Evolutionary conservation across 768 basidiomycete genomes (phyloP), one percentile per base, ranked within the genome.

Genomic region (Russula brevipes): DNA sequence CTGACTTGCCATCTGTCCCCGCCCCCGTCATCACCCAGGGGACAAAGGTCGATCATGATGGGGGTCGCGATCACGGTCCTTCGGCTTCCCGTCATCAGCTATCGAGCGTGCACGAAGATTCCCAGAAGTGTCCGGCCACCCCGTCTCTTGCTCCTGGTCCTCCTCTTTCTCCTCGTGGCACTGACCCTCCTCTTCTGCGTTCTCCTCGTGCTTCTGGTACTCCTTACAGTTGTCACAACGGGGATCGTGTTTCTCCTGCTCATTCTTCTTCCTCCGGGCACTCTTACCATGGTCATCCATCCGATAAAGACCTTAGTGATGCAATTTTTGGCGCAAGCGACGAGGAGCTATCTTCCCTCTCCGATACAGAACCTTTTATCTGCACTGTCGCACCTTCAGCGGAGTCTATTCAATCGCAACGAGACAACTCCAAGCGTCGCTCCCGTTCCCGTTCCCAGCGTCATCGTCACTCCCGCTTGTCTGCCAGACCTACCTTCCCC

Each of bases 301-400:
- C 53, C 57, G 49, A 59, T 60, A 61, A 68, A 16, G 61, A 63
- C 24, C 45, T 59, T 16, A 55, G 57, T 33, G 64, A 59, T 30
- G 69, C 63, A 16, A 50, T 64, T n/a, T 69, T 70, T 64, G 69
- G 61, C 19, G 63, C 59, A 56, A 41, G 47, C 53, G 69, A 74
- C 31, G 71, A 70, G 30, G 64, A 71, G 47, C 60, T 73, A 33
- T 76, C 76, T 33, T 73, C 77, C 52, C 68, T 76, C 61, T 76
- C 76, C 17, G 71, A 75, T 44, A 68, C 72, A 51, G 70, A 70
- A 57, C 47, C 51, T 62, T 39, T 52, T 61, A 31, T 60, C 60
- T n/a, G 33, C 30, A 11, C 19, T 68, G 30, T 50, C 45, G 47
- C 45, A 41, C 33, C 38, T 68, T 52, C 65, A 50, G 51, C 54